phyloP scores from a whole-genome alignment of 192 early-diverging fungal genomes.

The Globomyces pollinis-pini region DNA sequence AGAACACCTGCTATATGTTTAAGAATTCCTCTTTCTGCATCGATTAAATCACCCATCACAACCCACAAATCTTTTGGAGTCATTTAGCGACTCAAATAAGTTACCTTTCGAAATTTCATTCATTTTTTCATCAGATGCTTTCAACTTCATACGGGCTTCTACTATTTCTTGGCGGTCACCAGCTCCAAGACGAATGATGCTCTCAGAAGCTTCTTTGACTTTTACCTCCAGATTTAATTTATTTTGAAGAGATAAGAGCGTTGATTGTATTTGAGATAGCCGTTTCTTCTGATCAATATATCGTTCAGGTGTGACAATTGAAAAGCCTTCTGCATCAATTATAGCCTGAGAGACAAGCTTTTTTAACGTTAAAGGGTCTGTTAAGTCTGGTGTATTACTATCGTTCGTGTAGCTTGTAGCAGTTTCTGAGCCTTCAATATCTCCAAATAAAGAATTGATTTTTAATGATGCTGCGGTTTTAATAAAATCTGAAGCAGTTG shows the following conservation, averaged over 20 bases:
- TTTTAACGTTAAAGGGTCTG: background rate
- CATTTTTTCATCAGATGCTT: slow-evolving; percentile 25
- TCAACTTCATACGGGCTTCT: slow-evolving; percentile 25
- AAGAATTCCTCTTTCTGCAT: slow-evolving; percentile 35
- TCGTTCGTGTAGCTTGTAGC: slow-evolving; percentile 6
- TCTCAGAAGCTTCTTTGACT: slow-evolving; percentile 34
- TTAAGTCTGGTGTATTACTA: background rate
- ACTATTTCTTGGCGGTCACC: slow-evolving; percentile 11
- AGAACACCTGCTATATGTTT: slow-evolving; percentile 35
- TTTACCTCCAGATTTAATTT: slow-evolving; percentile 31
- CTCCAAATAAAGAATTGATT: background rate
- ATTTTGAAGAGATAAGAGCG: slow-evolving; percentile 27
- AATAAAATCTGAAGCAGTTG: background rate
- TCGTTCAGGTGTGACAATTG: slow-evolving; percentile 19
- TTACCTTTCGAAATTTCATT: slow-evolving; percentile 24
- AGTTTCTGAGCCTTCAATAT: background rate
- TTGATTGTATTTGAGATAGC: slow-evolving; percentile 12
- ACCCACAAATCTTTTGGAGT: slow-evolving; percentile 22
- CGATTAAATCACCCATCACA: slow-evolving; percentile 18
- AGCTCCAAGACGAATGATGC: slow-evolving; percentile 19
- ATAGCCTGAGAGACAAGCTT: slow-evolving; percentile 20
- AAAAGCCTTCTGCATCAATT: slow-evolving; percentile 22
- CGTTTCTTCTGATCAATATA: slow-evolving; percentile 34
- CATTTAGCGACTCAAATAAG: too few species aligned
- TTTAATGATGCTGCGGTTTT: background rate